Conservation (phyloP, 257 asterid genomes). For the Solanum piurae region DNA sequence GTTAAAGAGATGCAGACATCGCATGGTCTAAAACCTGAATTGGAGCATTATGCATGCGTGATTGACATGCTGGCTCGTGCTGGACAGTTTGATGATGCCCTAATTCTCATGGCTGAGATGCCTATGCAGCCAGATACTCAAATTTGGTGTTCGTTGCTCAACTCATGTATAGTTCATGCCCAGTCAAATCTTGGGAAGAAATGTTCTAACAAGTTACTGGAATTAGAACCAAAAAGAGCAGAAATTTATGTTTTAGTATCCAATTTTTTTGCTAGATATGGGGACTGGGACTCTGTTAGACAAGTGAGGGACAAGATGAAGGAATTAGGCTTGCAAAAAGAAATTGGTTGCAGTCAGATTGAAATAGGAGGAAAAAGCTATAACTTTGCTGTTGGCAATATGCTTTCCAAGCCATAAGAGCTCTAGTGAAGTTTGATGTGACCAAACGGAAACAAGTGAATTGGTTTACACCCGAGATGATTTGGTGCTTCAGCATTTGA, state of each 20-base stretch:
- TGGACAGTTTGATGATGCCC: constrained; percentile 19
- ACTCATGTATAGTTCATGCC: constrained; percentile 8
- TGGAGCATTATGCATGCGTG: constrained; percentile 24
- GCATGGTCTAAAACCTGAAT: constrained; percentile 12
- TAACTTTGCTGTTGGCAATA: constrained; percentile 8
- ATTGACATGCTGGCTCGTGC: constrained; percentile 30
- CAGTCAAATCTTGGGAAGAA: constrained; percentile 12
- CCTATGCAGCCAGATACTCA: constrained; percentile 18
- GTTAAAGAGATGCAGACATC: constrained; percentile 13
- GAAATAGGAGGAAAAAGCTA: constrained; percentile 18
- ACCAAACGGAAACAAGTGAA: background rate
- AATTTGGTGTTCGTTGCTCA: constrained; percentile 23
- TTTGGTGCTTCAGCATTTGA: constrained; percentile 8
- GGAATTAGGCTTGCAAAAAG: constrained; percentile 10
- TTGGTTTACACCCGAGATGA: background rate
- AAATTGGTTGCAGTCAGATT: constrained; percentile 22
- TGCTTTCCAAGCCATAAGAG: constrained; percentile 1
- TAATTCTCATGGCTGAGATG: constrained; percentile 10
- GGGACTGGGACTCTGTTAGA: constrained; percentile 19
- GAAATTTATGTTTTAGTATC: constrained; percentile 23
- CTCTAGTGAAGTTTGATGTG: background rate
- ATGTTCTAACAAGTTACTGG: constrained; percentile 13
- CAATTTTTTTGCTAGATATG: constrained; percentile 15
- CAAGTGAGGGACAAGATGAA: constrained; percentile 15
- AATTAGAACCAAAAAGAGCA: constrained; percentile 10